phyloP scores from a whole-genome alignment of 495 filamentous ascomycete species.

The Podospora didyma region DNA sequence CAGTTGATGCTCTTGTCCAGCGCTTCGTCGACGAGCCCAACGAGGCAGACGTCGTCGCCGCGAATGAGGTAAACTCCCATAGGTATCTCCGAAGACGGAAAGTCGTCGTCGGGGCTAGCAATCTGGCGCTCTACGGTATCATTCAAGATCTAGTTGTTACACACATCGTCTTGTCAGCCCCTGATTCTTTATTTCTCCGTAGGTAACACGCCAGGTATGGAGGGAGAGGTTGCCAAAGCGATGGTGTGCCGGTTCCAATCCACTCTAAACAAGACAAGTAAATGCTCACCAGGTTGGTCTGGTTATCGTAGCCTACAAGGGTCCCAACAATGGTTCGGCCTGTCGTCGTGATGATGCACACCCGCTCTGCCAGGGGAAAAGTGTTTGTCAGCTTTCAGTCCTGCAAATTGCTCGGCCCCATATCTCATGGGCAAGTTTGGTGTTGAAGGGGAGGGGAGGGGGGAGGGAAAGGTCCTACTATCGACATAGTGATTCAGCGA shows the following conservation, averaged over 20 bases:
- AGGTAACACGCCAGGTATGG: too few species aligned
- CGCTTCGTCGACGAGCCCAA: conserved; percentile 84
- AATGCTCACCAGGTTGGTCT: conserved; percentile 79
- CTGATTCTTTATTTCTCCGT: too few species aligned
- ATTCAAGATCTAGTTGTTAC: conserved; percentile 52
- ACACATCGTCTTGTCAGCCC: too few species aligned
- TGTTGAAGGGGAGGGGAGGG: neutral
- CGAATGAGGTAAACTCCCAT: conserved; percentile 90
- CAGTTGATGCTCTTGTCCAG: conserved; percentile 87
- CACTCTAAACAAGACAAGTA: neutral
- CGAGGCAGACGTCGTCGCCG: conserved; percentile 90
- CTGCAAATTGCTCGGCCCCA: neutral
- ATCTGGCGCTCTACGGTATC: conserved; percentile 88
- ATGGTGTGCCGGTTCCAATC: too few species aligned
- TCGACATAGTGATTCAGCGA: conserved; percentile 11
- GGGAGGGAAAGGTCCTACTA: conserved; percentile 2
- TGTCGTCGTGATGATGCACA: conserved; percentile 87
- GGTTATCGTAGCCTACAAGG: conserved; percentile 82
- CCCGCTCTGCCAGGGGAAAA: conserved; percentile 69
- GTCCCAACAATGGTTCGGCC: conserved; percentile 82
- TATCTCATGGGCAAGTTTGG: neutral
- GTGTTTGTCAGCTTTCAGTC: neutral
- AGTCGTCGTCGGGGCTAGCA: conserved; percentile 72
- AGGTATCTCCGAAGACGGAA: conserved; percentile 73
- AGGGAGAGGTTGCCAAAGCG: too few species aligned